Evolutionary conservation across 75 land plant genomes (phyloP).

Genomic region (Selaginella moellendorffii): DNA sequence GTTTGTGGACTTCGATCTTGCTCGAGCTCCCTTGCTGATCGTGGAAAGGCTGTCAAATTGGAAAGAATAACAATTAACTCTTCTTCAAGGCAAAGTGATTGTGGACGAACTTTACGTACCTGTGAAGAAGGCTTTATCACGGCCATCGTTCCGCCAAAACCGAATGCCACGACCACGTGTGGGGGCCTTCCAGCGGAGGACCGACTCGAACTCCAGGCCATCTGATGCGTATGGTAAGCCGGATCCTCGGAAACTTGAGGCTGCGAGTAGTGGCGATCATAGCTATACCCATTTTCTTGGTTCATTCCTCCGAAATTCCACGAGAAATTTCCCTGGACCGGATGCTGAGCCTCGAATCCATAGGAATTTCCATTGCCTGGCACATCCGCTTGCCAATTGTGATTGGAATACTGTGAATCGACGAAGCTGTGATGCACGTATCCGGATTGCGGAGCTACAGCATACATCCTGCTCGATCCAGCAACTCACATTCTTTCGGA

Average conservation of each 20-base stretch:
- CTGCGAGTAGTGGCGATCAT: too few relatives aligned
- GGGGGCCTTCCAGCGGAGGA: background rate
- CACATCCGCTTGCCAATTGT: background rate
- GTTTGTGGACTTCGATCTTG: background rate
- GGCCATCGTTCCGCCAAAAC: background rate
- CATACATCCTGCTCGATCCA: background rate
- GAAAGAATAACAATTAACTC: too few relatives aligned
- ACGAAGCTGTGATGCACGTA: background rate
- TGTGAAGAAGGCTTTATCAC: background rate
- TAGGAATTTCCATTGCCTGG: background rate
- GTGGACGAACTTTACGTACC: background rate
- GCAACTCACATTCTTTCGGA: too few relatives aligned
- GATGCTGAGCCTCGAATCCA: background rate
- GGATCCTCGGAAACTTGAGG: background rate
- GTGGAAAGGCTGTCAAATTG: background rate
- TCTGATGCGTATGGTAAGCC: background rate
- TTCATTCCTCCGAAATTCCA: background rate
- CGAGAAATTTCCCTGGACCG: background rate
- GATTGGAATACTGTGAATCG: background rate
- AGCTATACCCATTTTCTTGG: too few relatives aligned
- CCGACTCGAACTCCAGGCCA: background rate
- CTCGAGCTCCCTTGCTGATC: background rate
- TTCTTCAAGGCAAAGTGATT: too few relatives aligned
- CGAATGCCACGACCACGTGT: background rate
- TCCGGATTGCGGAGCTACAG: background rate